Conservation (phyloP, 768 basidiomycete species). For the Chalciporus piperatus region DNA sequence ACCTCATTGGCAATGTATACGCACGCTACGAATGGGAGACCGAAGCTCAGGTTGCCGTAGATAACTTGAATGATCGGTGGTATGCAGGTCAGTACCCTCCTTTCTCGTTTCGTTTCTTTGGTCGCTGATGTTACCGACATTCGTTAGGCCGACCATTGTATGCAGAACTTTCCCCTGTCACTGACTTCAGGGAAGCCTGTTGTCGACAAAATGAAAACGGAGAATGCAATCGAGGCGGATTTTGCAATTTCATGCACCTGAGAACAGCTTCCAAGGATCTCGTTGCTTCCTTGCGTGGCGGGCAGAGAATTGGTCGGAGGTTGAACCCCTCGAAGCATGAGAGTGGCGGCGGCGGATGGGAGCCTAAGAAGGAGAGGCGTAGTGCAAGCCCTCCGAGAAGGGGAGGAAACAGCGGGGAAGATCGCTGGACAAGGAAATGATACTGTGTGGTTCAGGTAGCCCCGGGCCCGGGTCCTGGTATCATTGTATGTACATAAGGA, state of each 20-base stretch:
- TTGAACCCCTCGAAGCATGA: conserved; percentile 63
- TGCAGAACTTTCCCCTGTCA: conserved; percentile 97
- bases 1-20: conserved; percentile 96
- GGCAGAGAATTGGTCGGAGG: conserved; percentile 81
- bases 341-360: conserved; percentile 79
- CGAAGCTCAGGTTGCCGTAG: conserved; percentile 90
- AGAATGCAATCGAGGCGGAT: conserved; percentile 95
- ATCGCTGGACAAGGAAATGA: conserved; percentile 70
- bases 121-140: conserved; percentile 1
- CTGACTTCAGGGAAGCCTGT: conserved; percentile 98
- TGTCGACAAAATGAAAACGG: conserved; percentile 99
- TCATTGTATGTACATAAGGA: neutral
- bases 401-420: conserved; percentile 66
- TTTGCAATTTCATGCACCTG: conserved; percentile 99
- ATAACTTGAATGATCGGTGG: conserved; percentile 94
- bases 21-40: conserved; percentile 99
- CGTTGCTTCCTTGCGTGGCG: conserved; percentile 71
- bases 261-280: conserved; percentile 84
- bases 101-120: neutral
- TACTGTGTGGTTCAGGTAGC: neutral
- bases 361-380: conserved; percentile 71
- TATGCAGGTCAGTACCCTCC: conserved; percentile 70
- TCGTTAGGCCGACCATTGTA: conserved; percentile 85
- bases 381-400: conserved; percentile 71
- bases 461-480: neutral